Evolutionary conservation across 306 rosid genomes (phyloP), one percentile per base, ranked within the genome.

Genomic region (Citrullus amarus): DNA sequence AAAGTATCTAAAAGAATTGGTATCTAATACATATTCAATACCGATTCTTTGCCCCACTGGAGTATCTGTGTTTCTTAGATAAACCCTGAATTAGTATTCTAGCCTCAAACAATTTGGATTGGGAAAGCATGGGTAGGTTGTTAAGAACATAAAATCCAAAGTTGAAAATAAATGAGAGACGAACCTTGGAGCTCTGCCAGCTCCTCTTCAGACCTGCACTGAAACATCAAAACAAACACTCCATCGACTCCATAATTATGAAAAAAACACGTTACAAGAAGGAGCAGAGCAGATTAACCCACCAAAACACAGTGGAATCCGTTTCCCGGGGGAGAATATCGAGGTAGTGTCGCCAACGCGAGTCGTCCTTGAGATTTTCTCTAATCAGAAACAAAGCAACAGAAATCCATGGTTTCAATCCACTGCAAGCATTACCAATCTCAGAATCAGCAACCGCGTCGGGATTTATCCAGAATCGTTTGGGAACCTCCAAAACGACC

Each of bases 181-280:
- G 75, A 83, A 95, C 98, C 97, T 90, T 88, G 95, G 79, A 92
- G 87, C 73, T 92, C 93, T 10, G 84, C 79, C 51, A 95, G 97
- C 95, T 95, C 98, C 87, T 92, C 93, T 88, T 92, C 97, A 90
- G 96, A 95, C 98, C 98, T 95, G 98, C 96, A 82, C 98, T 89
- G 96, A 85, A 94, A 88, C 86, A 87, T 77, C 85, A 83, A 87
- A 34, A 59, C 44, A 84, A 78, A 41, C 78, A 87, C 82, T 67
- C 83, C 82, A 87, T 89, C 84, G 89, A 88, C 86, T 82, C 83
- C 87, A 83, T 79, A 76, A 84, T 81, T 80, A 69, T 67, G 39
- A 36, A 78, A 25, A 25, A 32, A 61, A 48, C 15, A 53, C 15
- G 14, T 6, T n/a, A 62, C 3, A 5, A 58, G 5, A 46, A 41